Evolutionary conservation across 2,329 filamentous ascomycete genomes (phyloP).

Genomic region (Ascochyta viciae-villosae): DNA sequence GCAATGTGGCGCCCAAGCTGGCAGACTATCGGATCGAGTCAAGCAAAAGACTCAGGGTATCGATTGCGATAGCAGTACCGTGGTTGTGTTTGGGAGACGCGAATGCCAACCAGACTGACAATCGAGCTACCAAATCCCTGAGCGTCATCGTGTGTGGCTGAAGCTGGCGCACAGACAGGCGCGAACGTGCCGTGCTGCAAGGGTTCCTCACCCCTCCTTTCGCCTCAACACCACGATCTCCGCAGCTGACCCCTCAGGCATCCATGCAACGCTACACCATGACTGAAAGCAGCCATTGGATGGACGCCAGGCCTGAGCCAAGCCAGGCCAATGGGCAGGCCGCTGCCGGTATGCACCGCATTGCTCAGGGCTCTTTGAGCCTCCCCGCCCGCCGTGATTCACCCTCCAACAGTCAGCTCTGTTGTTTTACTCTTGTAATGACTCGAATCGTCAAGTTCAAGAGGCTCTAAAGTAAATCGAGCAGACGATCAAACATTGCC

Average conservation of each 20-base stretch:
- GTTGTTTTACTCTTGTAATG: background rate
- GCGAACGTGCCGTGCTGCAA: too few relatives aligned
- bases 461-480: background rate
- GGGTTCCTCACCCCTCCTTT: conserved; percentile 8
- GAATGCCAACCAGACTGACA: background rate
- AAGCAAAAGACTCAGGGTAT: background rate
- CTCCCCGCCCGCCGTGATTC: conserved; percentile 20
- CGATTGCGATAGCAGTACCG: background rate
- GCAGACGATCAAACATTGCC: too few relatives aligned
- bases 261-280: conserved; percentile 14
- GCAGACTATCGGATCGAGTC: background rate
- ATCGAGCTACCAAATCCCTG: background rate
- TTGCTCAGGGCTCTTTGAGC: conserved; percentile 14
- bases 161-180: conserved; percentile 11
- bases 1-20: background rate
- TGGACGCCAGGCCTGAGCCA: conserved; percentile 5
- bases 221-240: conserved; percentile 23
- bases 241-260: conserved; percentile 27
- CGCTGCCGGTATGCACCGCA: conserved; percentile 7
- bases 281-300: conserved; percentile 18
- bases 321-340: conserved; percentile 18
- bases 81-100: conserved; percentile 7
- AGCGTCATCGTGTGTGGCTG: conserved; percentile 23
- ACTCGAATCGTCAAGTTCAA: background rate
- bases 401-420: conserved; percentile 1